Evolutionary conservation across 2,329 filamentous ascomycete species (phyloP), one percentile per base, ranked within the genome.

Genomic region (Aspergillus sp.): DNA sequence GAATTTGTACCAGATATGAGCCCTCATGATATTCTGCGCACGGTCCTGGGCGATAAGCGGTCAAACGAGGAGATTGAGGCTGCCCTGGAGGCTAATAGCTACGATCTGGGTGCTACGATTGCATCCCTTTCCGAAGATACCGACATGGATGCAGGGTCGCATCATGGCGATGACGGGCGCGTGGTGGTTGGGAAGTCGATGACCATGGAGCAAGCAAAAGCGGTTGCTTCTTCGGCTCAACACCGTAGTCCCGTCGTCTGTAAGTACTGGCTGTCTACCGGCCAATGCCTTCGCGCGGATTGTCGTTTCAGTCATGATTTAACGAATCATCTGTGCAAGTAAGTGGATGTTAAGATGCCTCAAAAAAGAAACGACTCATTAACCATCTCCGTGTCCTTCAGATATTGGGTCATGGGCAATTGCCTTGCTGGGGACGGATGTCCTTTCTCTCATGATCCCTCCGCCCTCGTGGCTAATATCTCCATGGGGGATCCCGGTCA

Each of bases 271-370:
- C 79, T 99, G 58, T 93, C 92, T 9, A 95, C 89, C 7, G 94
- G 94, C n/a, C 89, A 94, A 71, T 99, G 94, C 70, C 85, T 96
- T 49, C 85, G 94, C 53, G 93, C 93, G 54, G 94, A 99, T 72
- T 99, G 94, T 71, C 87, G 93, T 52, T 99, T 97, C 73, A 96
- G 92, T 61, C 94, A 99, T 72, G 93, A 99, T 70, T 82, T 96
- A 42, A 95, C 90, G 67, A 95, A 89, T 66, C 94, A 96, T 65
- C 82, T 99, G 56, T 99, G 94, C 92, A 97, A 97, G 90, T 95
- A 79, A 81, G 90, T 87, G 20, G 32, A 32, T 16, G 6, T 49
- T 49, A 41, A 36, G 19, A 17, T 17, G 10, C 4, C 38, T 19
- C 41, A 9, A n/a, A 44, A 45, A 11, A 38, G 19, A 24, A 19